Conservation (phyloP, 2,329 filamentous ascomycete species). For the Aspergillus nomiae region DNA sequence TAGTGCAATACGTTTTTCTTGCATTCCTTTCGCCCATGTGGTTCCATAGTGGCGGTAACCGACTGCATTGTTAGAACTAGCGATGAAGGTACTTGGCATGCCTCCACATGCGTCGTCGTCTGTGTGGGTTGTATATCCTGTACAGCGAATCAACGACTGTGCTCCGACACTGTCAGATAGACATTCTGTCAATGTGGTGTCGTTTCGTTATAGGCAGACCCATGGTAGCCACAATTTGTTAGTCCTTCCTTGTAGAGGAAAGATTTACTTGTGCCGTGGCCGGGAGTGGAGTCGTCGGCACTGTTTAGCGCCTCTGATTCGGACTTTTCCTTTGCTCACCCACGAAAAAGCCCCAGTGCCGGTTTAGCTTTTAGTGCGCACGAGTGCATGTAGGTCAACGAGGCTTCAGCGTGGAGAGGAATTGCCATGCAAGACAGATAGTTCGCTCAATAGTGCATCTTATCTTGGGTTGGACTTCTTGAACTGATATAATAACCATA, state of each 20-base stretch:
- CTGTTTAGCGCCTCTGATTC: conserved; percentile 2
- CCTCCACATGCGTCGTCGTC: conserved; percentile 1
- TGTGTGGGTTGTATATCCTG: neutral
- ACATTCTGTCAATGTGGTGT: neutral
- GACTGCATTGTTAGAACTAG: neutral
- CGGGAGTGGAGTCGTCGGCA: neutral
- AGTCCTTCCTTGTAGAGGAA: conserved; percentile 9
- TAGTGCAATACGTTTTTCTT: neutral
- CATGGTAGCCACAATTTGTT: conserved; percentile 16
- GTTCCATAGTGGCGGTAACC: neutral
- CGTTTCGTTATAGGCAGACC: conserved; percentile 4
- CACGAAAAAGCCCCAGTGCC: neutral
- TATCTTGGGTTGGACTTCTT: neutral
- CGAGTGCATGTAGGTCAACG: neutral
- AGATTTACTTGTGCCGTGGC: neutral
- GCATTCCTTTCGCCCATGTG: neutral
- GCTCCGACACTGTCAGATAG: neutral
- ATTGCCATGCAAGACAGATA: neutral
- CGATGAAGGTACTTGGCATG: neutral
- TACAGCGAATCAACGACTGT: neutral
- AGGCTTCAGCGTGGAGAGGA: neutral
- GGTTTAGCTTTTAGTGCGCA: neutral
- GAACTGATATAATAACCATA: neutral
- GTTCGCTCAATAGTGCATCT: neutral
- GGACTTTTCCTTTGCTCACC: neutral